phyloP scores from a whole-genome alignment of 805 yeast species.

The Peterozyma toletana region DNA sequence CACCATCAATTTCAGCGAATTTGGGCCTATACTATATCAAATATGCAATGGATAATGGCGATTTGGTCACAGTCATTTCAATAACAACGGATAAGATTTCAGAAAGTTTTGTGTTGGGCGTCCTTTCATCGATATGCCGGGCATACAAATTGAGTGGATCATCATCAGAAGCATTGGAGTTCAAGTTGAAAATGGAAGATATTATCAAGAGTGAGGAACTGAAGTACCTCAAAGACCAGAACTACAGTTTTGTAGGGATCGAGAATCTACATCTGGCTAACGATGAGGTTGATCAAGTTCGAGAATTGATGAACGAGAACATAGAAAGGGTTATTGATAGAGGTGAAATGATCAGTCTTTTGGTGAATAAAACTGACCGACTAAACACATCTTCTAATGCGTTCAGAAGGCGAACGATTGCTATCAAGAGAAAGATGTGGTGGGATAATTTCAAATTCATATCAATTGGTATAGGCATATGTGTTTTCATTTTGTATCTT shows the following conservation, averaged over 20 bases:
- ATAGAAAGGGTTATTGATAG: slow-evolving; percentile 66
- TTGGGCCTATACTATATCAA: slow-evolving; percentile 42
- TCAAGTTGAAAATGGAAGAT: slow-evolving; percentile 48
- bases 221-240: slow-evolving; percentile 33
- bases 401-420: slow-evolving; percentile 62
- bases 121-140: slow-evolving; percentile 42
- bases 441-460: slow-evolving; percentile 47
- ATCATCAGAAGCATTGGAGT: slow-evolving; percentile 23
- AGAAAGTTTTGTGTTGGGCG: slow-evolving; percentile 36
- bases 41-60: slow-evolving; percentile 32
- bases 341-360: slow-evolving; percentile 65
- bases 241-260: slow-evolving; percentile 18
- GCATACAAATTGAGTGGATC: slow-evolving; percentile 29
- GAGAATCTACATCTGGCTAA: slow-evolving; percentile 26
- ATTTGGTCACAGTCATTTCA: slow-evolving; percentile 43
- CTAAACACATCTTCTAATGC: slow-evolving; percentile 60
- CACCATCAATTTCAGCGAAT: slow-evolving; percentile 10
- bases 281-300: slow-evolving; percentile 57
- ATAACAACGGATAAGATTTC: slow-evolving; percentile 37
- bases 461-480: slow-evolving; percentile 16
- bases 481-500: slow-evolving; percentile 31
- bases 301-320: slow-evolving; percentile 65
- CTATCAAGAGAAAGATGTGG: slow-evolving; percentile 64
- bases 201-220: slow-evolving; percentile 47
- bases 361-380: slow-evolving; percentile 75